A percentile compares a stretch with the other conserved stretches of the same genome.
Conservation (phyloP, 495 filamentous ascomycete genomes). For the Aspergillus homomorphus region DNA sequence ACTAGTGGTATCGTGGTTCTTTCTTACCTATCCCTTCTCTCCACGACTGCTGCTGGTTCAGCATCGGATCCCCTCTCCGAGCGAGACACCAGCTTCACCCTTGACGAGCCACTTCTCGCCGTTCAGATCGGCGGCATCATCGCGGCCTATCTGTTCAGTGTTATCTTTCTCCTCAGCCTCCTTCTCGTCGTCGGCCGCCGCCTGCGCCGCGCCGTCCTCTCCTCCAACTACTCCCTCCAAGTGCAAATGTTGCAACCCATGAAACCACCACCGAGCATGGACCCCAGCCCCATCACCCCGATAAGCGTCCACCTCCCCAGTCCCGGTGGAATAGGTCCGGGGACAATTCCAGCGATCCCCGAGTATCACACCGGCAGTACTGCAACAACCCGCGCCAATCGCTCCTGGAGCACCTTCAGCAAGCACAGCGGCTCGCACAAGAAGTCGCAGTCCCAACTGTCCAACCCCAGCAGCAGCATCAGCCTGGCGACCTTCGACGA, state of each 20-base stretch:
- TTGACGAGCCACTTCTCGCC: slow-evolving; percentile 61
- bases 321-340: slow-evolving; percentile 19
- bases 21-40: slow-evolving; percentile 8
- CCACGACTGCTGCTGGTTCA: slow-evolving; percentile 21
- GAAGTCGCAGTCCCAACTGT: slow-evolving; percentile 21
- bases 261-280: slow-evolving; percentile 47
- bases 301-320: slow-evolving; percentile 41
- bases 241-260: slow-evolving; percentile 62
- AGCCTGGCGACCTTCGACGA: slow-evolving; percentile 68
- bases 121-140: slow-evolving; percentile 76
- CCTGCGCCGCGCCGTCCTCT: slow-evolving; percentile 52
- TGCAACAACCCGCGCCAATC: slow-evolving; percentile 29
- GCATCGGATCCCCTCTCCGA: slow-evolving; percentile 7
- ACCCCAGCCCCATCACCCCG: slow-evolving; percentile 46
- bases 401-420: slow-evolving; percentile 42
- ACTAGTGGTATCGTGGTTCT: background rate
- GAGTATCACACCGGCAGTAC: too few species aligned
- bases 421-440: slow-evolving; percentile 11
- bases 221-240: slow-evolving; percentile 50
- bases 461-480: slow-evolving; percentile 40
- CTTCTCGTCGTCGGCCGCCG: slow-evolving; percentile 64
- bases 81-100: slow-evolving; percentile 15
- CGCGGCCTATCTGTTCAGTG: slow-evolving; percentile 71
- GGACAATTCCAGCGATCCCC: background rate
- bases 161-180: slow-evolving; percentile 62